Percentiles rank a stretch among this genome's conserved stretches.
phyloP scores from a whole-genome alignment of 176 grass and related monocot species.

The Rhynchospora breviuscula region DNA sequence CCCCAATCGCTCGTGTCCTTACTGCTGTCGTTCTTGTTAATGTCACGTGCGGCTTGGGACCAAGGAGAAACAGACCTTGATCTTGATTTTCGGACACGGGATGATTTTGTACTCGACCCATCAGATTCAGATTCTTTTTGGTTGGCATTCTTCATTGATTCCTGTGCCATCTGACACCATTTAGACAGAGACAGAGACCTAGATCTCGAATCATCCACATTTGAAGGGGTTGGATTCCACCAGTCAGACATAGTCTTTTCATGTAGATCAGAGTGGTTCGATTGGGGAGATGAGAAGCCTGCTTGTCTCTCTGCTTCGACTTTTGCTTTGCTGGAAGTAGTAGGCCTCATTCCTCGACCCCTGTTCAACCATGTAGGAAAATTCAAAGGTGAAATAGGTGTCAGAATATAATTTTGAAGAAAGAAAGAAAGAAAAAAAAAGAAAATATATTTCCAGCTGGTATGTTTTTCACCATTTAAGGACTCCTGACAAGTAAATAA shows the following conservation, averaged over 20 bases:
- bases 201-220: not conserved
- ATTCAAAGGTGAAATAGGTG: not conserved
- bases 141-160: no score
- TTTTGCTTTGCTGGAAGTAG: not conserved
- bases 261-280: not conserved
- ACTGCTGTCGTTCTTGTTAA: not conserved
- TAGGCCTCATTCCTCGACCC: not conserved
- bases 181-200: not conserved
- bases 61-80: conserved; percentile 9
- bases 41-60: not conserved
- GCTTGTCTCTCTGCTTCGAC: not conserved
- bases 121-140: not conserved
- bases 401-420: not conserved
- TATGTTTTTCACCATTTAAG: not conserved
- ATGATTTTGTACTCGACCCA: not conserved
- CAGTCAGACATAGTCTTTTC: not conserved
- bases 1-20: not conserved
- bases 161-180: not conserved
- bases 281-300: not conserved
- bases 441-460: not conserved
- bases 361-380: not conserved
- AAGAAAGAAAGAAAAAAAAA: not conserved
- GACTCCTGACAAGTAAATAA: not conserved
- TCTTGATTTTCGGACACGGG: not conserved
- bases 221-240: not conserved